Percentiles rank a stretch among this genome's conserved stretches.
These are phyloP conservation scores for Castanea crenata DNA, from an alignment of 306 rosid species.

Conservation along the genomic window DNA sequence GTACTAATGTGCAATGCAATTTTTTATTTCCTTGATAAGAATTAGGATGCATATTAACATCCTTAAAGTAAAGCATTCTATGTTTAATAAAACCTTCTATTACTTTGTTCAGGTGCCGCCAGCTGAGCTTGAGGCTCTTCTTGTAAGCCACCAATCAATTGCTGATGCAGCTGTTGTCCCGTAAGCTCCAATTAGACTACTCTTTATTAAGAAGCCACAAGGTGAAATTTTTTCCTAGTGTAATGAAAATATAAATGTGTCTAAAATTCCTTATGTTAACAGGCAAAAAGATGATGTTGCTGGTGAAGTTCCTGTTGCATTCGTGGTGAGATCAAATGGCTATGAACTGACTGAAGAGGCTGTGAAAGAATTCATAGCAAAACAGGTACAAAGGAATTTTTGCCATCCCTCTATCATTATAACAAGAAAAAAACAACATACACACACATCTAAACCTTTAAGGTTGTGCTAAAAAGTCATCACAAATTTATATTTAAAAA, in stretches of 20 bases:
- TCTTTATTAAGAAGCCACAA: neutral
- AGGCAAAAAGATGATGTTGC: slow-evolving; percentile 81
- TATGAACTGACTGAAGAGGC: slow-evolving; percentile 60
- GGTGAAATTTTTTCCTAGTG: neutral
- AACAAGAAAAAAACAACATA: too few species aligned
- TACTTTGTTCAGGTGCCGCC: slow-evolving; percentile 66
- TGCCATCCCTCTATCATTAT: neutral
- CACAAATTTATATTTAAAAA: too few species aligned
- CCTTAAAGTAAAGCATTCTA: too few species aligned
- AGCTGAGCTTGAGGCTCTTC: slow-evolving; percentile 87
- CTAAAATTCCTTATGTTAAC: slow-evolving; percentile 3
- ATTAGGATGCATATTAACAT: too few species aligned
- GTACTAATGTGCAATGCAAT: too few species aligned
- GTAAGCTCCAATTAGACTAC: slow-evolving; percentile 45
- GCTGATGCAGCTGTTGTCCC: slow-evolving; percentile 93
- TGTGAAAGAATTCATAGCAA: slow-evolving; percentile 67
- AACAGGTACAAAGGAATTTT: slow-evolving; percentile 48
- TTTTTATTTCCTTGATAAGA: too few species aligned
- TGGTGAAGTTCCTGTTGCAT: slow-evolving; percentile 94
- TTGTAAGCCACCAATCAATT: slow-evolving; percentile 71
- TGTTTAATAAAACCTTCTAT: neutral
- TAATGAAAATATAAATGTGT: too few species aligned
- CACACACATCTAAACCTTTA: too few species aligned
- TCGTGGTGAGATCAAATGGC: slow-evolving; percentile 62
- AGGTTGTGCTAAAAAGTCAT: too few species aligned